phyloP scores from a whole-genome alignment of 192 early-diverging fungal genomes.

The Geranomyces variabilis region DNA sequence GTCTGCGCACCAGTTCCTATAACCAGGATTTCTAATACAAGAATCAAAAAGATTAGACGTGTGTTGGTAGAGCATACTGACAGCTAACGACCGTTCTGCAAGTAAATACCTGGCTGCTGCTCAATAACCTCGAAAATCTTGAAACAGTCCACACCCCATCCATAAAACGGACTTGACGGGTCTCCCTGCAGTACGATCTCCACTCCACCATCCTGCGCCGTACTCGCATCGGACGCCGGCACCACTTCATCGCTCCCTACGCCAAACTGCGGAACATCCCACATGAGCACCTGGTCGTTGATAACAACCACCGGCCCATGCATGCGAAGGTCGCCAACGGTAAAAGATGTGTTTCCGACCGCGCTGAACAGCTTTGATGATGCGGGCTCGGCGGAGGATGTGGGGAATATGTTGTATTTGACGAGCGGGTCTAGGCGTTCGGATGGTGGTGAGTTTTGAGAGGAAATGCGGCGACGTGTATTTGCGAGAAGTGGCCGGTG shows the following conservation, averaged over 20 bases:
- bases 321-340: conserved; percentile 34
- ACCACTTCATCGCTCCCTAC: conserved; percentile 37
- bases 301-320: conserved; percentile 41
- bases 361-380: conserved; percentile 15
- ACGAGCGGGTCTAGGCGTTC: neutral
- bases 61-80: neutral
- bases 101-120: conserved; percentile 47
- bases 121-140: conserved; percentile 46
- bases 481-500: too few species aligned
- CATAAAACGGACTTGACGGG: conserved; percentile 45
- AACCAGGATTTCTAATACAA: conserved; percentile 49
- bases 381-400: conserved; percentile 5
- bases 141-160: conserved; percentile 49
- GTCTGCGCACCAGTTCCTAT: conserved; percentile 50
- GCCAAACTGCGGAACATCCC: conserved; percentile 59
- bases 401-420: conserved; percentile 15
- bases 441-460: too few species aligned
- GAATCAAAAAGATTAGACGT: neutral
- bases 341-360: conserved; percentile 41
- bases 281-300: conserved; percentile 40
- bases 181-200: conserved; percentile 14
- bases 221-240: neutral
- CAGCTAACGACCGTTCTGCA: neutral
- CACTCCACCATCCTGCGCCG: too few species aligned
- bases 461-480: too few species aligned